These are phyloP conservation scores for Ophiostoma populinum DNA, from an alignment of 2,329 filamentous ascomycete species.

Conservation along the genomic window DNA sequence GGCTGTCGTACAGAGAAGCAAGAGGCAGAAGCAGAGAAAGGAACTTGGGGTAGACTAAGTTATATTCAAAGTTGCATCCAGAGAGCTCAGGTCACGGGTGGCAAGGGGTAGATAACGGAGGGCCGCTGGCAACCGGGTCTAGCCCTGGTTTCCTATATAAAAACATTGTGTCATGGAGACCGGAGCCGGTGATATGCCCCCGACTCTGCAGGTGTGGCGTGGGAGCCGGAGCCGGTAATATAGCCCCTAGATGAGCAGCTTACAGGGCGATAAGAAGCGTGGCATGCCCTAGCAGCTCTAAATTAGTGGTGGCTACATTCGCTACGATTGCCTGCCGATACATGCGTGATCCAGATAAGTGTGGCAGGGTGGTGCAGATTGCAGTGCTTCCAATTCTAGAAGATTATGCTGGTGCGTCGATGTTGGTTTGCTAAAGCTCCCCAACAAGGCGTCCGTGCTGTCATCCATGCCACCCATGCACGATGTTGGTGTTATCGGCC, in stretches of 20 bases:
- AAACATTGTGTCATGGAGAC: background rate
- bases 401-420: background rate
- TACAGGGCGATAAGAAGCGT: background rate
- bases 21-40: background rate
- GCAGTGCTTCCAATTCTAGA: background rate
- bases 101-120: constrained; percentile 1
- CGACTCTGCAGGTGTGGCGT: background rate
- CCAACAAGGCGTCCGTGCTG: too few relatives aligned
- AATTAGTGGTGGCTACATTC: too few relatives aligned
- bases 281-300: too few relatives aligned
- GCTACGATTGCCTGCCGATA: too few relatives aligned
- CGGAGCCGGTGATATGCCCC: constrained; percentile 1
- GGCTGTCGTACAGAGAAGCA: background rate
- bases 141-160: background rate
- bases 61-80: background rate
- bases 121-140: constrained; percentile 1
- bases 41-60: background rate
- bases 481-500: background rate
- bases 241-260: background rate
- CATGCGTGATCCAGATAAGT: background rate
- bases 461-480: background rate
- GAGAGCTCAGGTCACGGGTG: background rate
- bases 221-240: background rate
- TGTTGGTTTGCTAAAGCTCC: too few relatives aligned
- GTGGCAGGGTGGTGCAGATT: background rate